These are phyloP conservation scores for Penicillium sp. DNA, from an alignment of 2,329 filamentous ascomycete species.

Conservation along the genomic window DNA sequence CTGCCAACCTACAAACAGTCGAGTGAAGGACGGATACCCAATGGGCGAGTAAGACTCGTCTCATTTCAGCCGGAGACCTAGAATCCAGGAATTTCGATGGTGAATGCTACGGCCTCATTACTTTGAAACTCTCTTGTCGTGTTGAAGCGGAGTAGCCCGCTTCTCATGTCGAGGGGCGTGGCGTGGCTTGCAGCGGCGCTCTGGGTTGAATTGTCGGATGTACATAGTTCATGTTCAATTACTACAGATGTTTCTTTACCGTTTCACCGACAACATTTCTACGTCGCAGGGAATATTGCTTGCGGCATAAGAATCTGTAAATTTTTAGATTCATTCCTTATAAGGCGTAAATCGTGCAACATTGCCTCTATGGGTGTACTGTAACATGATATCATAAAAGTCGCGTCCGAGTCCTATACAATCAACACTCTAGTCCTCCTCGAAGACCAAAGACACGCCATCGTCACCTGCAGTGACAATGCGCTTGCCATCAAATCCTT, in stretches of 20 bases:
- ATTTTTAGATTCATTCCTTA: neutral
- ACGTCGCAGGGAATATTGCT: neutral
- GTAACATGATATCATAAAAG: conserved; percentile 27
- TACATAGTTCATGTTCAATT: conserved; percentile 36
- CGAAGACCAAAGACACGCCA: conserved; percentile 46
- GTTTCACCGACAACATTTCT: neutral
- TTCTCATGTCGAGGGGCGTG: conserved; percentile 4
- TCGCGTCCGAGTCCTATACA: conserved; percentile 8
- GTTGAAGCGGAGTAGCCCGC: conserved; percentile 8
- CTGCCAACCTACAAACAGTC: conserved; percentile 12
- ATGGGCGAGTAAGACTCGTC: conserved; percentile 13
- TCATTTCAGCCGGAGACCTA: conserved; percentile 12
- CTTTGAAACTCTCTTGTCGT: conserved; percentile 12
- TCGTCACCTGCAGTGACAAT: conserved; percentile 92
- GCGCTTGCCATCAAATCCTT: conserved; percentile 66
- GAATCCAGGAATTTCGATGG: conserved; percentile 8
- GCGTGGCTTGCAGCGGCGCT: conserved; percentile 25
- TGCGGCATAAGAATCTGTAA: neutral
- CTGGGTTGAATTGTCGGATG: conserved; percentile 34
- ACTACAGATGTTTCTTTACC: conserved; percentile 21
- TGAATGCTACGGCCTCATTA: conserved; percentile 5
- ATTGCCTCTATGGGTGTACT: conserved; percentile 7
- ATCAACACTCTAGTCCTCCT: conserved; percentile 28
- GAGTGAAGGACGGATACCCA: conserved; percentile 24
- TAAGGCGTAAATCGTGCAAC: neutral